Evolutionary conservation across 129 eudicot genomes (phyloP).

Genomic region (Pulicaria dysenterica): DNA sequence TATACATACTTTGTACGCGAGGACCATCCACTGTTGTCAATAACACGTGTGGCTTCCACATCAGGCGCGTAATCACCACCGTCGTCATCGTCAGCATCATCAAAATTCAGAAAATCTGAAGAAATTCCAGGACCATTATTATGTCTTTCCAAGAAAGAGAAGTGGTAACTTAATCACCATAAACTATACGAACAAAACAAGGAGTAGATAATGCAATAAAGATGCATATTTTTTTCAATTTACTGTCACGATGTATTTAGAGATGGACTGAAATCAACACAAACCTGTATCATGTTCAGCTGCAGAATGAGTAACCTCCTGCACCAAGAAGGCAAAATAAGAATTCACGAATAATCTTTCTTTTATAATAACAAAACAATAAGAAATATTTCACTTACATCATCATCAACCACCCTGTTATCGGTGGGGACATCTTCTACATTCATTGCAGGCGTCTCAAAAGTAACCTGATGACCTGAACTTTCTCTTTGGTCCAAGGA

Average conservation of each 20-base stretch:
- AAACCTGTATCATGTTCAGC: slow-evolving; percentile 82
- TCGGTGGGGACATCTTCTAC: slow-evolving; percentile 26
- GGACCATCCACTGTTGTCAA: slow-evolving; percentile 96
- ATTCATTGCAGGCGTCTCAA: slow-evolving; percentile 36
- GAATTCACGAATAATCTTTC: not conserved
- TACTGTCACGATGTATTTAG: not conserved
- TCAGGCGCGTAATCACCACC: slow-evolving; percentile 61
- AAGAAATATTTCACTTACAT: slow-evolving; percentile 40
- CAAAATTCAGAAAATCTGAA: slow-evolving; percentile 82
- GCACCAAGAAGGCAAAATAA: slow-evolving; percentile 35
- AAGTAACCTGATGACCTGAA: slow-evolving; percentile 31
- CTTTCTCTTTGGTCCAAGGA: slow-evolving; percentile 38
- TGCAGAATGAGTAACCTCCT: slow-evolving; percentile 56
- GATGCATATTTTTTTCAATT: not conserved
- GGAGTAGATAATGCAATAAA: not conserved
- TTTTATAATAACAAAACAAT: not conserved
- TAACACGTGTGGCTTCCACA: slow-evolving; percentile 53
- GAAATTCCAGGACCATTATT: not conserved
- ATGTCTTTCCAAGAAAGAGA: too few species aligned
- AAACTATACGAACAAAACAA: too few species aligned
- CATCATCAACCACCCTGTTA: slow-evolving; percentile 34
- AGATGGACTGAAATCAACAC: slow-evolving; percentile 12
- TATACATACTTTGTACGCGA: slow-evolving; percentile 77
- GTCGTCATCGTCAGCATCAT: slow-evolving; percentile 76
- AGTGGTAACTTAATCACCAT: too few species aligned